A percentile compares a stretch with the other conserved stretches of the same genome.
These are phyloP conservation scores for Cymbopogon flexuosus DNA, from an alignment of 202 grass and related monocot genomes.

Conservation along the genomic window DNA sequence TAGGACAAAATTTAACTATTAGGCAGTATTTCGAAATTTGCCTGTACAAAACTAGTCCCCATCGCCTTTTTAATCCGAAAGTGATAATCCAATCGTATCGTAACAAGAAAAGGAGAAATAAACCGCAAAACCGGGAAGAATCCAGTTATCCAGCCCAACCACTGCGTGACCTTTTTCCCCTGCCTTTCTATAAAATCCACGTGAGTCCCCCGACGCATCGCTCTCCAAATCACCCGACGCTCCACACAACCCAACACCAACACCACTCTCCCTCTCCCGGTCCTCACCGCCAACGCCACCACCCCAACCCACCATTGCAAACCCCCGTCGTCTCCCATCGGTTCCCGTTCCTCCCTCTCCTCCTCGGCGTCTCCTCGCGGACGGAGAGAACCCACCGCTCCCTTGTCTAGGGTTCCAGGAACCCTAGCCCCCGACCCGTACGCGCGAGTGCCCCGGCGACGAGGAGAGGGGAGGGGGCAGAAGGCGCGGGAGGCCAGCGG, in stretches of 20 bases:
- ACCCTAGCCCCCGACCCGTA: constrained; percentile 38
- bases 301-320: background rate
- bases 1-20: too few relatives aligned
- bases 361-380: constrained; percentile 19
- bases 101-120: background rate
- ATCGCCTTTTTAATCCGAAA: background rate
- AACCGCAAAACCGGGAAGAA: background rate
- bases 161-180: constrained; percentile 33
- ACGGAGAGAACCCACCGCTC: constrained; percentile 33
- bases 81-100: background rate
- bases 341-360: background rate
- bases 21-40: too few relatives aligned
- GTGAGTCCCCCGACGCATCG: constrained; percentile 22
- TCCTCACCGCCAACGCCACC: background rate
- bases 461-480: constrained; percentile 17
- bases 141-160: too few relatives aligned
- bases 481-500: constrained; percentile 49
- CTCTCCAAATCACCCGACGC: constrained; percentile 28
- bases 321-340: background rate
- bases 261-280: background rate
- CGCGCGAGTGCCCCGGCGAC: background rate
- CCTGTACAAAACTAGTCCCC: background rate
- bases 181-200: constrained; percentile 57
- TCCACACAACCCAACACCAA: background rate
- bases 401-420: background rate